Evolutionary conservation across 768 basidiomycete species (phyloP).

Genomic region (Suillus occidentalis): DNA sequence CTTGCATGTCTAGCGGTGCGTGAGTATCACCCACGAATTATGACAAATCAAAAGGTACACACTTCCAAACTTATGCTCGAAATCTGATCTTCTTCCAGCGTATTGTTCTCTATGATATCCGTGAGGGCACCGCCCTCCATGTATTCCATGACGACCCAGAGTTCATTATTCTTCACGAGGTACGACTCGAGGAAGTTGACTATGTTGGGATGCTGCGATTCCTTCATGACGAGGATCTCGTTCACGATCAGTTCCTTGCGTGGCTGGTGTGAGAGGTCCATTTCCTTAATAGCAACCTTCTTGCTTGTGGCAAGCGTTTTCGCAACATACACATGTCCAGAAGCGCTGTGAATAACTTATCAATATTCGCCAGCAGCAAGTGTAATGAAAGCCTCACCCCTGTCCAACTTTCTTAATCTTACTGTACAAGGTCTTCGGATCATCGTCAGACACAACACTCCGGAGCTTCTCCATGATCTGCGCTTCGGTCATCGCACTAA

Average conservation of each 20-base stretch:
- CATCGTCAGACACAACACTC: slow-evolving; percentile 81
- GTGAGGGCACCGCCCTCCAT: slow-evolving; percentile 98
- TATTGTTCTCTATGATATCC: slow-evolving; percentile 97
- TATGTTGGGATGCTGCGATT: slow-evolving; percentile 95
- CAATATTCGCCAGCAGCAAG: slow-evolving; percentile 1
- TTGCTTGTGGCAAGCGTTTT: slow-evolving; percentile 81
- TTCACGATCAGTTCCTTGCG: slow-evolving; percentile 98
- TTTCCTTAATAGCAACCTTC: slow-evolving; percentile 98
- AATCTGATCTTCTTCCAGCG: slow-evolving; percentile 93
- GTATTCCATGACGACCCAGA: slow-evolving; percentile 99
- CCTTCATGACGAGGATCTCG: slow-evolving; percentile 98
- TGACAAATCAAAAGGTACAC: slow-evolving; percentile 25
- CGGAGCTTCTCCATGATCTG: slow-evolving; percentile 98
- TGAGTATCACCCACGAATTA: slow-evolving; percentile 4
- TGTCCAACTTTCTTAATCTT: slow-evolving; percentile 99
- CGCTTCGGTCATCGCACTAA: slow-evolving; percentile 94
- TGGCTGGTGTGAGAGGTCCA: slow-evolving; percentile 94
- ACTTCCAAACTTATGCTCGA: slow-evolving; percentile 91
- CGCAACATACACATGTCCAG: slow-evolving; percentile 97
- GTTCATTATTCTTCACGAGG: slow-evolving; percentile 81
- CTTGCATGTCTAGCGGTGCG: slow-evolving; percentile 76
- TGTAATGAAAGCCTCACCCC: slow-evolving; percentile 61
- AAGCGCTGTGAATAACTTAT: slow-evolving; percentile 59
- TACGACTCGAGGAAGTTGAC: slow-evolving; percentile 95
- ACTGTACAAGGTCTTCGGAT: slow-evolving; percentile 87